phyloP scores from a whole-genome alignment of 1,284 basidiomycete genomes.

The Ceratobasidium sp. region DNA sequence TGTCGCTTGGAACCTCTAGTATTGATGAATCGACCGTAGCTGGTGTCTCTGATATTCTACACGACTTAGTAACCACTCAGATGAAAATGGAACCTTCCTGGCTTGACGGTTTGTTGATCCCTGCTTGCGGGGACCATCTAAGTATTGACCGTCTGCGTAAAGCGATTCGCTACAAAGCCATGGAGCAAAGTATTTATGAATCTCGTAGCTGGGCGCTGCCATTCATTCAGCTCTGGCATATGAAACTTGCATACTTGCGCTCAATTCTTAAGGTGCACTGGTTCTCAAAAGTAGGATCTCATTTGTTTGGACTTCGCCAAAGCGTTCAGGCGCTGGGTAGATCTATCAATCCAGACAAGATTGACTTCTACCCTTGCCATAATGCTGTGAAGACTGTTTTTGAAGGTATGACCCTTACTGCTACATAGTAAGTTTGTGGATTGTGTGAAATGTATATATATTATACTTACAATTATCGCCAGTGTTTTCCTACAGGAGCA shows the following conservation, averaged over 20 bases:
- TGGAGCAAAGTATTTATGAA: constrained; percentile 52
- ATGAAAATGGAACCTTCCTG: constrained; percentile 19
- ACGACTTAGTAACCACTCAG: background rate
- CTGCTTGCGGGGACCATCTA: constrained; percentile 58
- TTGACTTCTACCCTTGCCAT: constrained; percentile 55
- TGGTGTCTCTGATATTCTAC: background rate
- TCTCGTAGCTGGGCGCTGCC: constrained; percentile 49
- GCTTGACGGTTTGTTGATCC: constrained; percentile 49
- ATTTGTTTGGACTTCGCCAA: constrained; percentile 54
- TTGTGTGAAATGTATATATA: background rate
- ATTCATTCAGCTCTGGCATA: constrained; percentile 55
- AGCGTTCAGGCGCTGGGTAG: constrained; percentile 53
- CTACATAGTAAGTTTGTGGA: constrained; percentile 19
- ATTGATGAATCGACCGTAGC: constrained; percentile 5
- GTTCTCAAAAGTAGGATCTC: constrained; percentile 48
- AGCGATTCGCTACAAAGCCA: constrained; percentile 56
- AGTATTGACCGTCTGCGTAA: constrained; percentile 57
- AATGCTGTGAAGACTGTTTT: constrained; percentile 53
- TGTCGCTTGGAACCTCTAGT: constrained; percentile 2
- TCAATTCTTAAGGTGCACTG: constrained; percentile 52
- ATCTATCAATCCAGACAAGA: constrained; percentile 54
- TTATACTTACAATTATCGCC: no score
- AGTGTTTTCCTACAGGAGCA: background rate
- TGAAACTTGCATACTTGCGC: constrained; percentile 53
- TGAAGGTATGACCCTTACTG: constrained; percentile 42